A percentile compares a stretch with the other conserved stretches of the same genome.
phyloP scores from a whole-genome alignment of 257 asterid species.

The Rhazya stricta region DNA sequence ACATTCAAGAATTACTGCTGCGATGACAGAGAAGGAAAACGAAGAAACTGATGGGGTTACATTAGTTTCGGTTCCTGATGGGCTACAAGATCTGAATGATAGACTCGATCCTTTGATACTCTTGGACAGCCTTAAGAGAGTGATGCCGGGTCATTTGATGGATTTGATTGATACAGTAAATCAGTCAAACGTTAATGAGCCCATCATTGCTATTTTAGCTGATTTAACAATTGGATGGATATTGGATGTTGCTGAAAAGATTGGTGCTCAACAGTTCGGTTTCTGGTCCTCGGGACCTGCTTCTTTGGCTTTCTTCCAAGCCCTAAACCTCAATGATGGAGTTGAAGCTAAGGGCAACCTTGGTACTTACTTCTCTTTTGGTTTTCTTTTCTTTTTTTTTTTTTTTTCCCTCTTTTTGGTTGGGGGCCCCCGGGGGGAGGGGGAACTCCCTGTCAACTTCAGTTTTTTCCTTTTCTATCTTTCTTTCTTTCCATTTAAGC shows the following conservation, averaged over 20 bases:
- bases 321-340: constrained; percentile 29
- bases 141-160: constrained; percentile 16
- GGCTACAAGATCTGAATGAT: constrained; percentile 18
- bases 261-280: constrained; percentile 37
- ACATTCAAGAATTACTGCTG: constrained; percentile 26
- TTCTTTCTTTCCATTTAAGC: constrained; percentile 9
- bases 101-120: constrained; percentile 1
- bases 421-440: no score
- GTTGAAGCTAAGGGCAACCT: constrained; percentile 28
- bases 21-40: constrained; percentile 10
- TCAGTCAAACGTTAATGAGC: neutral
- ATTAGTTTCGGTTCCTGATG: constrained; percentile 30
- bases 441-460: no score
- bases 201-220: constrained; percentile 36
- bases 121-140: constrained; percentile 6
- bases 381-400: neutral
- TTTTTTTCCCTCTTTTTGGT: no score
- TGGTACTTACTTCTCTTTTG: constrained; percentile 23
- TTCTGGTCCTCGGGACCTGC: constrained; percentile 54
- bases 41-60: constrained; percentile 7
- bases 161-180: constrained; percentile 25
- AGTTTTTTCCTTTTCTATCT: neutral
- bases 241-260: constrained; percentile 37
- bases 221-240: constrained; percentile 36
- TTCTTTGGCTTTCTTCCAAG: constrained; percentile 40